phyloP scores from a whole-genome alignment of 140 eudicot genomes.

The Anethum foeniculum region DNA sequence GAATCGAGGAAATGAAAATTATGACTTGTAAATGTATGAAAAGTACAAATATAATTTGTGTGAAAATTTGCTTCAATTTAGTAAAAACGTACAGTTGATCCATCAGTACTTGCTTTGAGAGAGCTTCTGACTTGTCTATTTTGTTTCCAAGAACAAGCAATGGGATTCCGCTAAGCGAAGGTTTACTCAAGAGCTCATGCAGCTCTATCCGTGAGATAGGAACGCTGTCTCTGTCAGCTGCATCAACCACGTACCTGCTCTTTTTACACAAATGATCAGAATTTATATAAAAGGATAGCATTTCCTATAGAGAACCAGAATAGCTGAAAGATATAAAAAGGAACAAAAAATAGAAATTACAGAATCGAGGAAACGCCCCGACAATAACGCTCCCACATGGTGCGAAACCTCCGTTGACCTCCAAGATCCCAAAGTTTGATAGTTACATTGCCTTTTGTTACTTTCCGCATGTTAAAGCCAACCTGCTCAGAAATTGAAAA shows the following conservation, averaged over 20 bases:
- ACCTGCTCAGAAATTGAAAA: conserved; percentile 25
- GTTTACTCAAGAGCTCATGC: conserved; percentile 75
- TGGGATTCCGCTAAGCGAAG: conserved; percentile 72
- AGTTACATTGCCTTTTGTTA: conserved; percentile 91
- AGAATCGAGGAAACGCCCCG: conserved; percentile 83
- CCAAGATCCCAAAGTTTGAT: conserved; percentile 99
- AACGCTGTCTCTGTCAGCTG: conserved; percentile 86
- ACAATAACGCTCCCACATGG: conserved; percentile 98
- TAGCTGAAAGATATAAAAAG: too few relatives aligned
- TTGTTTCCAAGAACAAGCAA: conserved; percentile 85
- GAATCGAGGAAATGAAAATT: not conserved
- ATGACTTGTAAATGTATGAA: not conserved
- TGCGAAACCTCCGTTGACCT: conserved; percentile 86
- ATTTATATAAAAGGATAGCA: not conserved
- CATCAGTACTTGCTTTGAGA: conserved; percentile 66
- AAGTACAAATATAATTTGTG: not conserved
- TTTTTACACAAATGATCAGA: not conserved
- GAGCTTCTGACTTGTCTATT: conserved; percentile 84
- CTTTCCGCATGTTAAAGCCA: conserved; percentile 92
- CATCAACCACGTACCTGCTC: conserved; percentile 85
- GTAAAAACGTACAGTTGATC: conserved; percentile 71
- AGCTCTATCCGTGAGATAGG: conserved; percentile 65
- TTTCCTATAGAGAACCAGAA: too few relatives aligned
- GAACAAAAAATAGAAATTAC: conserved; percentile 32
- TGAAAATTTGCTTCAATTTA: not conserved